Evolutionary conservation across 192 early-diverging fungal species (phyloP), one percentile per base, ranked within the genome.

Genomic region (Coemansia sp.): DNA sequence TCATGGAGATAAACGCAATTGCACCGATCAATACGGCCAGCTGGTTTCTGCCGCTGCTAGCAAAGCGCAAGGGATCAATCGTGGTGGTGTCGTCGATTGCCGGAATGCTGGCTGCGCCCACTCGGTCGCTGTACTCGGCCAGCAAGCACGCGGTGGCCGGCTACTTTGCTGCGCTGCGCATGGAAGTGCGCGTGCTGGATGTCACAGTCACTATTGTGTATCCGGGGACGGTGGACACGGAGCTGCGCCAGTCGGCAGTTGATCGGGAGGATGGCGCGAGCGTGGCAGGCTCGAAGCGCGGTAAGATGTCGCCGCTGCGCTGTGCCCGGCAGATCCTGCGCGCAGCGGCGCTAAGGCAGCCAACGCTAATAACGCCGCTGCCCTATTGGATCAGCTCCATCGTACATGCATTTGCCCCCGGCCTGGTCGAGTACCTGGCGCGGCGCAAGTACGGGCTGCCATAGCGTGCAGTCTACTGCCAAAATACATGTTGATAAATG

Each of bases 101-200:
- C 2, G 86, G 87, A 4, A 74, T 84, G 32, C 44, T 88, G 3
- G 84, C 83, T 4, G 85, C 88, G 23, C 89, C 89, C 5, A 90
- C 91, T 6, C 82, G 90, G 5, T 70, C 84, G 4, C 62, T 93
- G 41, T 94, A 94, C 54, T 80, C 83, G 32, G 85, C 85, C 1
- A 83, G 82, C 44, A 94, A 94, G 42, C 86, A 88, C 54, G 92
- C 92, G 0, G 67, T 89, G 3, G 83, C 84, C 22, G 92, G 89
- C 0, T 94, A 87, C 66, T 92, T 94, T 77, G 78, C 82, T 38
- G 75, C 90, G 5, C 55, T 94, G 27, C 80, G 92, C 1, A 89
- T 92, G 58, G 92, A 94, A 58, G 61, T 91, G 4, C 42, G 15
- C 9, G 48, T 47, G 11, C 70, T 79, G 7, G 84, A 83, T 14